Conservation (phyloP, 805 yeast species). For the Yarrowia phangngaensis region DNA sequence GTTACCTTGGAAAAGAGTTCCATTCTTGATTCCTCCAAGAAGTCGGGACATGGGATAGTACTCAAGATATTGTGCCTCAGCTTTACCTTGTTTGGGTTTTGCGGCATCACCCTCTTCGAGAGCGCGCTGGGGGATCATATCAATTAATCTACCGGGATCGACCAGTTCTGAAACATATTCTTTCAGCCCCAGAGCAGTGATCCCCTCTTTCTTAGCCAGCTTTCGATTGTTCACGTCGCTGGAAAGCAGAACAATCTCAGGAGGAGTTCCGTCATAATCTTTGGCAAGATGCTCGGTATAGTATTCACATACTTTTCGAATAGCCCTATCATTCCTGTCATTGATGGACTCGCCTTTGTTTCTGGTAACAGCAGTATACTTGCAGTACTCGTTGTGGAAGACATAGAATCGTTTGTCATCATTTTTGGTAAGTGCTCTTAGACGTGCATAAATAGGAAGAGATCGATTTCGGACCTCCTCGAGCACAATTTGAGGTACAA, state of each 20-base stretch:
- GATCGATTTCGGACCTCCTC: slow-evolving; percentile 90
- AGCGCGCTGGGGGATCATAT: slow-evolving; percentile 57
- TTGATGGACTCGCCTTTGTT: slow-evolving; percentile 66
- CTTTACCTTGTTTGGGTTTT: slow-evolving; percentile 33
- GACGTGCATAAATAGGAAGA: slow-evolving; percentile 79
- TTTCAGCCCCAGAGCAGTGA: slow-evolving; percentile 54
- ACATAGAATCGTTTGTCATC: slow-evolving; percentile 82
- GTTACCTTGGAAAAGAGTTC: slow-evolving; percentile 81
- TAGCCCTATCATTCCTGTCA: slow-evolving; percentile 89
- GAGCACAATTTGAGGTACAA: slow-evolving; percentile 90
- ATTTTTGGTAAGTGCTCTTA: slow-evolving; percentile 66
- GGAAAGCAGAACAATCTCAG: slow-evolving; percentile 49
- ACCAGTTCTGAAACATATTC: slow-evolving; percentile 71
- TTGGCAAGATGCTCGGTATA: slow-evolving; percentile 59
- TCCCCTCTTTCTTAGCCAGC: slow-evolving; percentile 53
- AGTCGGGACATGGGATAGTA: slow-evolving; percentile 76
- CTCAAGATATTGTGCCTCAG: slow-evolving; percentile 64
- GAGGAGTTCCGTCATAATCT: slow-evolving; percentile 32
- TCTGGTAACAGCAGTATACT: slow-evolving; percentile 64
- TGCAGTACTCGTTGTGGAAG: slow-evolving; percentile 87
- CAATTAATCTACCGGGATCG: slow-evolving; percentile 69
- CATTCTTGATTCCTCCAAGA: slow-evolving; percentile 86
- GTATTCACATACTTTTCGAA: slow-evolving; percentile 70
- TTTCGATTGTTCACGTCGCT: slow-evolving; percentile 67
- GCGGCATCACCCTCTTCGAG: slow-evolving; percentile 31